phyloP scores from a whole-genome alignment of 2,329 filamentous ascomycete genomes.

The Diaporthe velutina region DNA sequence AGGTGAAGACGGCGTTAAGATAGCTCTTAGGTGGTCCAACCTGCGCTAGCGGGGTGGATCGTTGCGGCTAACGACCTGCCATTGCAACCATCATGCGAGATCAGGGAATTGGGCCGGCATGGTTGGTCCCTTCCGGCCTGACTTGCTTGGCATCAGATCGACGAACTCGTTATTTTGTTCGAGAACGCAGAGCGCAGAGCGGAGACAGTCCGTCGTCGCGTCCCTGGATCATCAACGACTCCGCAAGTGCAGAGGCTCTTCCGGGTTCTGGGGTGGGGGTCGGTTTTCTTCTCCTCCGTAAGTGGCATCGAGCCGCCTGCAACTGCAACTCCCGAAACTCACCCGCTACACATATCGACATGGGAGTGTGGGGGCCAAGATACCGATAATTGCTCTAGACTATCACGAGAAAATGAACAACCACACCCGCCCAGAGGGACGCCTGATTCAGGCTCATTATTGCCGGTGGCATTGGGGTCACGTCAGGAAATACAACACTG shows the following conservation, averaged over 20 bases:
- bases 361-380: conserved; percentile 20
- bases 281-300: background rate
- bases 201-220: background rate
- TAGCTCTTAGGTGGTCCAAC: background rate
- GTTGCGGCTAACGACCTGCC: conserved; percentile 19
- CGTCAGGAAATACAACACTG: conserved; percentile 15
- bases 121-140: background rate
- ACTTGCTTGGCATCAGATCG: conserved; percentile 31
- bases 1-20: conserved; percentile 10
- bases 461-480: conserved; percentile 10
- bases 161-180: conserved; percentile 14
- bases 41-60: conserved; percentile 32
- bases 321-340: conserved; percentile 11
- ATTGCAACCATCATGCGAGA: conserved; percentile 26
- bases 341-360: conserved; percentile 10
- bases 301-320: background rate
- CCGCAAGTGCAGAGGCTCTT: background rate
- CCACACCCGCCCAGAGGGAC: background rate
- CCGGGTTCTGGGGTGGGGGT: background rate
- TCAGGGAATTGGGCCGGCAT: conserved; percentile 28
- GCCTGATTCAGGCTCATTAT: background rate
- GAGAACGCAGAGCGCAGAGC: background rate
- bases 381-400: background rate
- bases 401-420: background rate
- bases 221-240: background rate